phyloP scores from a whole-genome alignment of 1,139 yeast genomes.

The Geotrichum fermentans region DNA sequence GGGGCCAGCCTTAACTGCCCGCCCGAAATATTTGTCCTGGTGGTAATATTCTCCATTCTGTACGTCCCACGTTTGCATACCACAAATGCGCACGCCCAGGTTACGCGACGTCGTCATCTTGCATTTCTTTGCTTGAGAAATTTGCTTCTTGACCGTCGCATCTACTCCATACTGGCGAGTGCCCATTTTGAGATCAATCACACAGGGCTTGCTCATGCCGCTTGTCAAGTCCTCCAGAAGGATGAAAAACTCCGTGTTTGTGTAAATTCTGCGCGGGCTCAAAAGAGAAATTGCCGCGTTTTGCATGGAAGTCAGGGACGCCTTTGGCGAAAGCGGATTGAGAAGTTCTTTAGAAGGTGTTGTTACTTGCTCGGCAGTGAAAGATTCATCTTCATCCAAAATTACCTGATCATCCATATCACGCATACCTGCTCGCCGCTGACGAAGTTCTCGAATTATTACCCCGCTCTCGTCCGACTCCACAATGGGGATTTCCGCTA shows the following conservation, averaged over 20 bases:
- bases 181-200: conserved; percentile 94
- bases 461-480: conserved; percentile 4
- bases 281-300: conserved; percentile 14
- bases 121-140: conserved; percentile 81
- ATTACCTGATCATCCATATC: conserved; percentile 13
- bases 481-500: not conserved
- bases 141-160: conserved; percentile 68
- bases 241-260: conserved; percentile 70
- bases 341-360: not conserved
- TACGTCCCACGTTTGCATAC: conserved; percentile 80
- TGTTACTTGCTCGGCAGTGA: not conserved
- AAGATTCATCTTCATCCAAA: conserved; percentile 13
- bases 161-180: conserved; percentile 97
- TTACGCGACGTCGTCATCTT: conserved; percentile 69
- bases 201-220: conserved; percentile 81
- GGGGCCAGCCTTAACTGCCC: conserved; percentile 63
- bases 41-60: conserved; percentile 48
- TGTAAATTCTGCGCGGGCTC: conserved; percentile 25
- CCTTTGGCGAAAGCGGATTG: conserved; percentile 1
- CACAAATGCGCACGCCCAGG: conserved; percentile 91
- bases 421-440: conserved; percentile 15
- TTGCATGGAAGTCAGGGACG: conserved; percentile 2
- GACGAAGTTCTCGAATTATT: conserved; percentile 9
- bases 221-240: conserved; percentile 87
- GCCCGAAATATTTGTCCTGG: conserved; percentile 88